Conservation (phyloP, 208 protist species). For the Lotmaria passim region DNA sequence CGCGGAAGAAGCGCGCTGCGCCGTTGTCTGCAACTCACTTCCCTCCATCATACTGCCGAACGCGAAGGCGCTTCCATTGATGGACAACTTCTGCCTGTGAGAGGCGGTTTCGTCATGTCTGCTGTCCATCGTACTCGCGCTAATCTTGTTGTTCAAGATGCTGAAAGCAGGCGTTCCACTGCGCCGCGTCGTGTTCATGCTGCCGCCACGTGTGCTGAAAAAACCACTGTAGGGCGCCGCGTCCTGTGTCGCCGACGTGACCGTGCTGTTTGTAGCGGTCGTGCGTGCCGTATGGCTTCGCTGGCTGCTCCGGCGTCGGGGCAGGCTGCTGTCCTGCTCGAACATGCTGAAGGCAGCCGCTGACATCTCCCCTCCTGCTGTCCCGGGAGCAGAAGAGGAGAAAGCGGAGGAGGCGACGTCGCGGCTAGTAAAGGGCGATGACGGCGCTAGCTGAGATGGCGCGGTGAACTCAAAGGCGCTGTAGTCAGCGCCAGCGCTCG, state of each 20-base stretch:
- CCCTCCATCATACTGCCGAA: not conserved
- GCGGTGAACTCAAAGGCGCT: not conserved
- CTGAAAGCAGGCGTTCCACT: not conserved
- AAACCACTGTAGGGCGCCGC: not conserved
- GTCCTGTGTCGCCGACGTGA: not conserved
- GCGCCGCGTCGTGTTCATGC: not conserved
- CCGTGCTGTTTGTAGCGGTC: no score
- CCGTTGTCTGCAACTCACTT: not conserved
- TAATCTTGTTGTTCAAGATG: not conserved
- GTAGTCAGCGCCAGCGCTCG: not conserved
- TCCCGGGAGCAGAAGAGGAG: no score
- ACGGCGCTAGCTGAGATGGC: not conserved
- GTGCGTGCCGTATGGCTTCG: not conserved
- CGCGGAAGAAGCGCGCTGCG: not conserved
- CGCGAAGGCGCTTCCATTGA: not conserved
- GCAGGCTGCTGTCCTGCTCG: not conserved
- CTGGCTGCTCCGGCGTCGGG: not conserved
- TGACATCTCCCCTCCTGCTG: not conserved
- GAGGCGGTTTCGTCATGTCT: not conserved
- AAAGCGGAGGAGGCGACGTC: not conserved
- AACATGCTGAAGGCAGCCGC: constrained; percentile 14
- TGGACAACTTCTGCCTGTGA: not conserved
- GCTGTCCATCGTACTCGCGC: not conserved
- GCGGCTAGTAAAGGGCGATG: not conserved
- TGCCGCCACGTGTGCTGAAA: not conserved